Conservation (phyloP, 257 asterid species). For the Fraxinus quadrangulata region DNA sequence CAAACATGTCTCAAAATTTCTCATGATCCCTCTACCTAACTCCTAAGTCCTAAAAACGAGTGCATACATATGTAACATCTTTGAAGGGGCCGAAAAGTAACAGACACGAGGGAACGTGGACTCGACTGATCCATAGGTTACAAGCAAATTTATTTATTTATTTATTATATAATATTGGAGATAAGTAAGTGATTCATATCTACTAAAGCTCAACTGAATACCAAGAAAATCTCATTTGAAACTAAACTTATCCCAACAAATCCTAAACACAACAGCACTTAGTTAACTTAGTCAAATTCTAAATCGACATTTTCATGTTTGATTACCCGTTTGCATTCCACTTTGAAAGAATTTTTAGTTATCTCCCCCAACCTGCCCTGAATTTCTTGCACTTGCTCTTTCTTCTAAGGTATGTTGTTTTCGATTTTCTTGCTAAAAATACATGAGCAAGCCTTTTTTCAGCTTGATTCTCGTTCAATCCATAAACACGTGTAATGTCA, state of each 20-base stretch:
- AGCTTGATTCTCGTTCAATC: not conserved
- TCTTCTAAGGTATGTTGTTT: not conserved
- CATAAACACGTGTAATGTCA: not conserved
- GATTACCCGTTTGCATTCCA: not conserved
- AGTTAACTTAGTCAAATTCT: conserved; percentile 27
- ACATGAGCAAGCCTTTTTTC: not conserved
- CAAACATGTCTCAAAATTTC: not conserved
- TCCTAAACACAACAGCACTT: conserved; percentile 19
- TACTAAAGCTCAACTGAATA: not conserved
- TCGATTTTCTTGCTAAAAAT: not conserved
- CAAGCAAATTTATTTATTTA: not conserved
- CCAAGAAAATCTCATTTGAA: conserved; percentile 18
- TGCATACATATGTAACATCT: not conserved
- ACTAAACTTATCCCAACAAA: conserved; percentile 36
- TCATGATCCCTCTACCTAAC: not conserved
- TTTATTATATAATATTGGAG: not conserved
- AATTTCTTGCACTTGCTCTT: not conserved
- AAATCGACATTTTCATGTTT: not conserved
- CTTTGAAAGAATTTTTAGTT: not conserved
- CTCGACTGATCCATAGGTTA: not conserved
- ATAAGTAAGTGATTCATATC: not conserved
- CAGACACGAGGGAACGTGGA: not conserved
- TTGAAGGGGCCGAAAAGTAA: too few species aligned
- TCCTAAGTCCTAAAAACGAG: not conserved
- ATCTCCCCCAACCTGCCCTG: not conserved